These are phyloP conservation scores for Suillus tomentosus DNA, from an alignment of 768 basidiomycete species.

Conservation along the genomic window DNA sequence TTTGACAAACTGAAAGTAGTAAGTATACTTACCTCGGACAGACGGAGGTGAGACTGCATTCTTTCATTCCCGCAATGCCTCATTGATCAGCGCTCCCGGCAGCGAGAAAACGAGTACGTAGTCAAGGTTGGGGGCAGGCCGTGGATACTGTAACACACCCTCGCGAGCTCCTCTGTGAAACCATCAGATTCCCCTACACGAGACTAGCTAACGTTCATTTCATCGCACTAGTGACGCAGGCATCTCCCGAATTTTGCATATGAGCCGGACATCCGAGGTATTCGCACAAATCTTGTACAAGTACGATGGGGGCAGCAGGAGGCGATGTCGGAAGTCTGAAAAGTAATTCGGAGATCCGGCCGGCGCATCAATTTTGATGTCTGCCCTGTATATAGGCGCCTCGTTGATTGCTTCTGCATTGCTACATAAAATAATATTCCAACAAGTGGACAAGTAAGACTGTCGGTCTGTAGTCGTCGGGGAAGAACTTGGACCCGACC, in stretches of 20 bases:
- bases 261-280: not conserved
- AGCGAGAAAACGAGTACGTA: too few relatives aligned
- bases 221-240: not conserved
- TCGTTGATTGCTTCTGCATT: not conserved
- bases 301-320: not conserved
- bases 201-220: not conserved
- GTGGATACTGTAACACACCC: not conserved
- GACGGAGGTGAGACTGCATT: too few relatives aligned
- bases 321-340: not conserved
- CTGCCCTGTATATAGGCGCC: not conserved
- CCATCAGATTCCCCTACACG: not conserved
- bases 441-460: constrained; percentile 15
- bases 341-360: not conserved
- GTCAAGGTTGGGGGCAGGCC: not conserved
- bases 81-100: too few relatives aligned
- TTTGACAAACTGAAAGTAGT: too few relatives aligned
- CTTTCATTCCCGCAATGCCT: too few relatives aligned
- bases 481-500: constrained; percentile 7
- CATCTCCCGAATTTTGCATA: constrained; percentile 2
- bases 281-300: not conserved
- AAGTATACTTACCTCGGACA: too few relatives aligned
- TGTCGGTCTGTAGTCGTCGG: constrained; percentile 9
- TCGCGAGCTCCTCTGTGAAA: not conserved
- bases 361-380: not conserved
- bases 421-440: not conserved